Evolutionary conservation across 108 stramenopile genomes (phyloP).

Genomic region (Fistulifera pelliculosa): DNA sequence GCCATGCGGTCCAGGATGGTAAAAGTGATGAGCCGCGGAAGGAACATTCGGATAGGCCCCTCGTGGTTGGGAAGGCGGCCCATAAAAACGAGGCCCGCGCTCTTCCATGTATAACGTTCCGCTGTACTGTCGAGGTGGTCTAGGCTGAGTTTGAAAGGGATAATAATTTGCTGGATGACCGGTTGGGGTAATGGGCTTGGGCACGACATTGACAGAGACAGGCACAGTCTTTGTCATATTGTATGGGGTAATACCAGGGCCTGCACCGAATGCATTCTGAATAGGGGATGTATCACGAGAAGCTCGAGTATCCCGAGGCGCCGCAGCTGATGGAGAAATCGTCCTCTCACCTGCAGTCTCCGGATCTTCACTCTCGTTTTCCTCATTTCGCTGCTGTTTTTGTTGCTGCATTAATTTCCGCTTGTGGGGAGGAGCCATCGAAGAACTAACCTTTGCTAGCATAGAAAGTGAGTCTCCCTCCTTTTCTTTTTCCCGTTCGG

Average conservation of each 20-base stretch:
- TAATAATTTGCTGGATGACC: background rate
- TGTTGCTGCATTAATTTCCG: background rate
- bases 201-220: background rate
- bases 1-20: background rate
- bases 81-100: background rate
- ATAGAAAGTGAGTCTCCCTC: conserved; percentile 9
- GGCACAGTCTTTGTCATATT: background rate
- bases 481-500: conserved; percentile 3
- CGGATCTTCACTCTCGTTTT: background rate
- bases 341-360: background rate
- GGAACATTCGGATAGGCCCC: background rate
- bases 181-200: background rate
- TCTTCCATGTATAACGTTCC: conserved; percentile 1
- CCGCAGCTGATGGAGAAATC: conserved; percentile 1
- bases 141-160: background rate
- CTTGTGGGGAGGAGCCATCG: conserved; percentile 1
- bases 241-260: background rate
- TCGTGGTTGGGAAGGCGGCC: conserved; percentile 2
- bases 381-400: background rate
- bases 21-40: background rate
- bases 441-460: conserved; percentile 9
- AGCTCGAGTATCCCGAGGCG: background rate
- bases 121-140: background rate
- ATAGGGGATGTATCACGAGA: background rate
- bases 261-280: background rate